Evolutionary conservation across 2,329 filamentous ascomycete species (phyloP), one percentile per base, ranked within the genome.

Genomic region (Aspergillus aculeatinus): DNA sequence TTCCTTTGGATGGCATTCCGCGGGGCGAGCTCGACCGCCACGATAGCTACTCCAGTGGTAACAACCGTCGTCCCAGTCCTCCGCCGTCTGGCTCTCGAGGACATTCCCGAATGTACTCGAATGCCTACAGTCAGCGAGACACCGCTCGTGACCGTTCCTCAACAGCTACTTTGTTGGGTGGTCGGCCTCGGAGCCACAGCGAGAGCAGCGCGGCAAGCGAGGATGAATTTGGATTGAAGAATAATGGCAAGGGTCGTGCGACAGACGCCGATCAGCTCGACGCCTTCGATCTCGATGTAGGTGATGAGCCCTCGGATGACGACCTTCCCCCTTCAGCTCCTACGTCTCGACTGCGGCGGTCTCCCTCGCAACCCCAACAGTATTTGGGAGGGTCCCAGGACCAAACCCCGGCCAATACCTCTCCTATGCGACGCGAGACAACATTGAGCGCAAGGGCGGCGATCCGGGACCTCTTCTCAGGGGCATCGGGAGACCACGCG

Each of bases 401-500:
- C 19, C 35, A 52, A 14, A 57, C 63, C 19, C 68, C 71, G 1
- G 58, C 65, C 10, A 68, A 65, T 35, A 75, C 51, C 62, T 71
- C 71, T 48, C 69, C 66, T 5, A 67, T 63, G 53, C 74, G 54
- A 67, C 79, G 51, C 49, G 63, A 66, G n/a, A 58, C 63, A 7
- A 66, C 83, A 48, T 79, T 92, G n/a, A 90, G 86, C 29, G 91
- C 91, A 11, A 85, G 87, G 21, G 89, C 87, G 31, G 90, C 92
- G 0, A 87, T 97, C 60, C 87, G 88, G 59, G 90, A 94, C 71
- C 81, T 99, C 9, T 87, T 96, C 67, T 90, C 85, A 27, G 86
- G 87, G 1, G 84, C 74, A 4, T 85, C 89, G 0, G 92, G 96
- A 54, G 95, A 99, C 74, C 92, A 96, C 49, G 90, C 91, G 10